Base-by-base conservation (phyloP, 495 filamentous ascomycete species). In the Xylona heveae region DNA sequence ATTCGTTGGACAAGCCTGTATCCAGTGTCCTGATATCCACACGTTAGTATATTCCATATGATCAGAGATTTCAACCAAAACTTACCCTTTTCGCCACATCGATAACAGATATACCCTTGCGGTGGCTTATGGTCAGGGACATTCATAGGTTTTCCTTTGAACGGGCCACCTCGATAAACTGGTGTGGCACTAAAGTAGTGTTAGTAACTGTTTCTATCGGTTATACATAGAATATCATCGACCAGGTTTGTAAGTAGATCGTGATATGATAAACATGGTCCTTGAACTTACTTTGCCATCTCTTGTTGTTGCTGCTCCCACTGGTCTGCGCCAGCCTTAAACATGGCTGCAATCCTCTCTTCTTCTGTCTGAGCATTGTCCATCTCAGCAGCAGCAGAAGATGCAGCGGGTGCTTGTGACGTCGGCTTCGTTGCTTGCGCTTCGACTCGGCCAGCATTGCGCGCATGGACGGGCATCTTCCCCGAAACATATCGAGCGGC, bases 401-500 rank as follows among this genome's bases (percentile, higher is more conserved):
- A 64, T 24, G 63, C 49, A 2, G 63, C 52, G 18, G 52, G 40
- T 21, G 35, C 20, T 36, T 55, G 54, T 18, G 55, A 47, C 17
- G 52, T 47, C 39, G 58, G 52, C 39, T 65, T 72, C 12, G 55
- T 50, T 38, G 49, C 38, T 12, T 62, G 40, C 4, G 68, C 58
- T 41, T 91, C 83, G 45, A 68, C 68, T 38, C 80, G 71, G 34
- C 78, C 69, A 15, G 68, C 61, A 38, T 75, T 85, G 53, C 79
- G 82, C 3, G 85, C 78, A 44, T 73, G 85, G 6, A 80, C 65
- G 3, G 88, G 88, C 76, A 92, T 91, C 58, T 91, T 93, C 30
- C 88, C 88, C 5, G 81, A 82, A 31, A 99, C 80, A 62, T 99
- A 99, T 44, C 88, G 71, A 41, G 88, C 83, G 33, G 88, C 88